Conservation (phyloP, 768 basidiomycete species). For the Tephrocybe sp. region DNA sequence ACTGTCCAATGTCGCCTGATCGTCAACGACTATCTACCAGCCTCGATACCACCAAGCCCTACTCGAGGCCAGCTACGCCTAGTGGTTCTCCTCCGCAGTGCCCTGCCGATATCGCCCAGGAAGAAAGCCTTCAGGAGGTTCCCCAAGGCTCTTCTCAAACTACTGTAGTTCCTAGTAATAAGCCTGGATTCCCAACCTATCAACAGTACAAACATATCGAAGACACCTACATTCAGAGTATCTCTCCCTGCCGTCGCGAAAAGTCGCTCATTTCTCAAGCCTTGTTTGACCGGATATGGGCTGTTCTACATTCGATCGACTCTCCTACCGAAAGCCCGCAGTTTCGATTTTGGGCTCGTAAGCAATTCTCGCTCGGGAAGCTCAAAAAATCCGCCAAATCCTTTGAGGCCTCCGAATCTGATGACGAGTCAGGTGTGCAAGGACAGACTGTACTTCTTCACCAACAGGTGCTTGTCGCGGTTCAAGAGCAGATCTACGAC, state of each 20-base stretch:
- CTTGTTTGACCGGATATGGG: constrained; percentile 72
- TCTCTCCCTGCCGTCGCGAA: constrained; percentile 51
- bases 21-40: constrained; percentile 25
- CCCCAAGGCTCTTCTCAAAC: neutral
- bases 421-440: neutral
- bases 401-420: neutral
- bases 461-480: constrained; percentile 69
- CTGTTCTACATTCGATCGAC: constrained; percentile 55
- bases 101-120: constrained; percentile 7
- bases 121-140: constrained; percentile 6
- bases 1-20: constrained; percentile 30
- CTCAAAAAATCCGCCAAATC: constrained; percentile 22
- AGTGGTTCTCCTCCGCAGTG: constrained; percentile 10
- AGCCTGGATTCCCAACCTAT: constrained; percentile 58
- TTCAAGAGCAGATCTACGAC: constrained; percentile 77
- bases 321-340: constrained; percentile 52
- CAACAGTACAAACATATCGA: constrained; percentile 60
- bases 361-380: constrained; percentile 64
- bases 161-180: constrained; percentile 12
- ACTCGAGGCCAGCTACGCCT: constrained; percentile 25
- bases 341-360: constrained; percentile 81
- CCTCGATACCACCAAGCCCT: constrained; percentile 30
- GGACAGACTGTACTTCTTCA: constrained; percentile 55
- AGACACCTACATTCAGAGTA: constrained; percentile 51
- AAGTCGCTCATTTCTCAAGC: constrained; percentile 73